These are phyloP conservation scores for Solanum peruvianum DNA, from an alignment of 257 asterid species.

Conservation along the genomic window DNA sequence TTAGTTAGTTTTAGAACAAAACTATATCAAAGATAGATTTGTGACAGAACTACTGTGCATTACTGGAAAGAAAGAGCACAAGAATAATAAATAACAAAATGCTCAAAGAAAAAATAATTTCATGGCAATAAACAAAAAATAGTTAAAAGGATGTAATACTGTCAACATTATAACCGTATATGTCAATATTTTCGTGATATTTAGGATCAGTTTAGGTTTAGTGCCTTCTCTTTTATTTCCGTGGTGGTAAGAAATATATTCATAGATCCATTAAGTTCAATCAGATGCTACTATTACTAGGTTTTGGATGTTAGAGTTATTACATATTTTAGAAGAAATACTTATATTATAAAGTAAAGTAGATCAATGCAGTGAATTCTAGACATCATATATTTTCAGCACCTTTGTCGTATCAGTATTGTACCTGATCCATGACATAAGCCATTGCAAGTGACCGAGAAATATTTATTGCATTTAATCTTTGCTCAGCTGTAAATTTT, in stretches of 20 bases:
- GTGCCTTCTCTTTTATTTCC: background rate
- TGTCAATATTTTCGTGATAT: background rate
- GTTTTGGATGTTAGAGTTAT: background rate
- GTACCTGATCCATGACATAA: conserved; percentile 97
- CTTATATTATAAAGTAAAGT: background rate
- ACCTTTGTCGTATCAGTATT: background rate
- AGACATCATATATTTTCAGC: background rate
- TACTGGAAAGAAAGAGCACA: background rate
- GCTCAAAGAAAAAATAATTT: background rate
- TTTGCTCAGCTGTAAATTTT: conserved; percentile 49
- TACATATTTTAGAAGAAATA: background rate
- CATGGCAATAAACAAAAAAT: background rate
- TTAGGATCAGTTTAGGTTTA: background rate
- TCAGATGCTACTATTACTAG: background rate
- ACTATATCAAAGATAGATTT: background rate
- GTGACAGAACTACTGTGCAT: background rate
- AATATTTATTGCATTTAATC: conserved; percentile 62
- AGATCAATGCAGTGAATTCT: background rate
- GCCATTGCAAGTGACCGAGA: conserved; percentile 81
- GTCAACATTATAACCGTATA: background rate
- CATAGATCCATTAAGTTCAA: background rate
- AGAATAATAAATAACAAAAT: background rate
- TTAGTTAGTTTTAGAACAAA: background rate
- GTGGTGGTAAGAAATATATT: background rate
- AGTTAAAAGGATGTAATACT: background rate